Base-by-base conservation (phyloP, 176 grass and related monocot species). In the Zizania latifolia region DNA sequence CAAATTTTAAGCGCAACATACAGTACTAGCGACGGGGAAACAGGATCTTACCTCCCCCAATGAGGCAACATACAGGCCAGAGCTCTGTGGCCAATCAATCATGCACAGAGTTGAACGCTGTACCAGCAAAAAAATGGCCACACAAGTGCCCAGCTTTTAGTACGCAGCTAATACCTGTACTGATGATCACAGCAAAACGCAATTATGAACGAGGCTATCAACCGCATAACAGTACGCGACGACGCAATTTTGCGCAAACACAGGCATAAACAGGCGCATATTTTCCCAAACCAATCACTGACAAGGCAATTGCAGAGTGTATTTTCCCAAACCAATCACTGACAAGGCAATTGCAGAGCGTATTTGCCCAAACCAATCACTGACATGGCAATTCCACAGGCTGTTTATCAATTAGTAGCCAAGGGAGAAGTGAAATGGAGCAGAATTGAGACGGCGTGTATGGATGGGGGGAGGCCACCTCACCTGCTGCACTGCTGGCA, bases 401-500 rank as follows among this genome's bases (percentile, higher is more conserved):
- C 6, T 30, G 56, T 10, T 12, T 26, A 13, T 30, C 58, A 3
- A 32, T 32, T 31, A 17, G n/a, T n/a, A n/a, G n/a, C n/a, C n/a
- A 38, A 38, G 9, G 37, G 8, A 10, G 0, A 38, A 38, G 9
- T 1, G 0, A 10, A 38, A 38, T 1, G 10, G 2, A 10, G 1
- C 41, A 16, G 13, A 44, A 44, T 1, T 4, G 39, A 13, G 41
- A 6, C 44, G 15, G 44, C 16, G n/a, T n/a, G n/a, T n/a, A n/a
- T 36, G 43, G 15, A 6, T 0, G 43, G 0, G 17, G 43, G 12
- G 12, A 13, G 40, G 1, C 2, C 12, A 43, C 40, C 48, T 43
- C 56, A 91, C 89, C 89, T 71, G 77, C 89, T 91, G 64, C 89
- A 91, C 67, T 91, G 89, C 80, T 91, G 89, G 59, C 89, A 91